phyloP scores from a whole-genome alignment of 805 yeast genomes.

The Ogataea salicorniae region DNA sequence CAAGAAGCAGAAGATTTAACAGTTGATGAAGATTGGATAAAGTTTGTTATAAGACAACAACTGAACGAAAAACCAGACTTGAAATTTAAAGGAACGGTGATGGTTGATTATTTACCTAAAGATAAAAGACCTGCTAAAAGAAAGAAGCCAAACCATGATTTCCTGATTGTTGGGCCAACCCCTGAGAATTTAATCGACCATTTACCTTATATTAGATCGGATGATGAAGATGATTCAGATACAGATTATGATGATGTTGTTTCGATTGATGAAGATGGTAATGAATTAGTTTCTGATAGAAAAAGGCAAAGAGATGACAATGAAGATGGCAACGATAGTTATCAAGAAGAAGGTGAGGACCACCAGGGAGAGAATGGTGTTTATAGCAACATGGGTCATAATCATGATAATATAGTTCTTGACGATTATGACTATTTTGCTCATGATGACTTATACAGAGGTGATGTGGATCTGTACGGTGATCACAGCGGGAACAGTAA shows the following conservation, averaged over 20 bases:
- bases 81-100: slow-evolving; percentile 25
- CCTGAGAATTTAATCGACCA: slow-evolving; percentile 28
- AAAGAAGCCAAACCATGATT: slow-evolving; percentile 23
- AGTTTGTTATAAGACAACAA: slow-evolving; percentile 26
- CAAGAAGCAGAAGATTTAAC: slow-evolving; percentile 8
- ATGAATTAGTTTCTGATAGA: background rate
- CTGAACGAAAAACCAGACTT: slow-evolving; percentile 20
- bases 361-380: background rate
- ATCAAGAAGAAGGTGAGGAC: background rate
- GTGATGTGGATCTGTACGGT: slow-evolving; percentile 15
- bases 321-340: background rate
- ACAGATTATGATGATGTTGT: slow-evolving; percentile 5
- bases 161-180: slow-evolving; percentile 31
- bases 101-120: slow-evolving; percentile 24
- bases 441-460: slow-evolving; percentile 13
- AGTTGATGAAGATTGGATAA: slow-evolving; percentile 32
- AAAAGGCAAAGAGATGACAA: slow-evolving; percentile 4
- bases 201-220: slow-evolving; percentile 28
- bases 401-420: background rate
- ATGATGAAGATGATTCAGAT: slow-evolving; percentile 17
- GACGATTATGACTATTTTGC: slow-evolving; percentile 21
- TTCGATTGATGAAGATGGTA: slow-evolving; percentile 3
- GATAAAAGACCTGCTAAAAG: slow-evolving; percentile 20
- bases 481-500: background rate
- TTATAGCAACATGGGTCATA: background rate